Evolutionary conservation across 192 early-diverging fungal genomes (phyloP).

Genomic region (Diversispora epigaea): DNA sequence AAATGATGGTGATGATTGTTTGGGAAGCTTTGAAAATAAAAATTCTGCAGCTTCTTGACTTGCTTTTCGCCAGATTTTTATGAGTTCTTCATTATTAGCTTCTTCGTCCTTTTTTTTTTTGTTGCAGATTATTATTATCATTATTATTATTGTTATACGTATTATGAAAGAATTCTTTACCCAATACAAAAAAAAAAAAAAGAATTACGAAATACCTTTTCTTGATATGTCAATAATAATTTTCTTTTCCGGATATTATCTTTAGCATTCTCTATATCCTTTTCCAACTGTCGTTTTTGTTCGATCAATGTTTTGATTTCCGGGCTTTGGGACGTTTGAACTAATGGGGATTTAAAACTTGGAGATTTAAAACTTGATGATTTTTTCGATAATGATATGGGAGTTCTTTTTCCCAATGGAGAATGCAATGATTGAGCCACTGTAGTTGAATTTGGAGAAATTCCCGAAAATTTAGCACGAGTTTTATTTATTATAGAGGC

Average conservation of each 20-base stretch:
- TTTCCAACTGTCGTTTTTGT: conserved; percentile 2
- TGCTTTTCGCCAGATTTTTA: conserved; percentile 13
- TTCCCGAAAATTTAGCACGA: background rate
- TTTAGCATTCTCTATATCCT: background rate
- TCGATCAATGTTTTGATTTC: background rate
- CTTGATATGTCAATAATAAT: background rate
- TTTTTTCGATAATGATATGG: background rate
- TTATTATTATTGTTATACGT: background rate
- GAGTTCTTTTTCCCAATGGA: background rate
- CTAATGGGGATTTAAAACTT: background rate
- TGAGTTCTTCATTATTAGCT: background rate
- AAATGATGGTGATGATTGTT: conserved; percentile 3
- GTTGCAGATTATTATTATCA: background rate
- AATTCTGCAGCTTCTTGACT: conserved; percentile 27
- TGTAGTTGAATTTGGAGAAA: background rate
- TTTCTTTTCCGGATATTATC: background rate
- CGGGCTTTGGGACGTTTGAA: background rate
- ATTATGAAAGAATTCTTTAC: background rate
- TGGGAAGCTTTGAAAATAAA: background rate
- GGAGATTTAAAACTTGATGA: too few relatives aligned
- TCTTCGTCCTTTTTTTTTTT: conserved; percentile 9
- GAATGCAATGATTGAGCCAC: background rate
- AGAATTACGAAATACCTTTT: conserved; percentile 7
- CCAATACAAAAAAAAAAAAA: background rate
- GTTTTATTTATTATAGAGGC: conserved; percentile 16